These are phyloP conservation scores for Tribonema minus DNA, from an alignment of 108 stramenopile genomes.

Conservation along the genomic window DNA sequence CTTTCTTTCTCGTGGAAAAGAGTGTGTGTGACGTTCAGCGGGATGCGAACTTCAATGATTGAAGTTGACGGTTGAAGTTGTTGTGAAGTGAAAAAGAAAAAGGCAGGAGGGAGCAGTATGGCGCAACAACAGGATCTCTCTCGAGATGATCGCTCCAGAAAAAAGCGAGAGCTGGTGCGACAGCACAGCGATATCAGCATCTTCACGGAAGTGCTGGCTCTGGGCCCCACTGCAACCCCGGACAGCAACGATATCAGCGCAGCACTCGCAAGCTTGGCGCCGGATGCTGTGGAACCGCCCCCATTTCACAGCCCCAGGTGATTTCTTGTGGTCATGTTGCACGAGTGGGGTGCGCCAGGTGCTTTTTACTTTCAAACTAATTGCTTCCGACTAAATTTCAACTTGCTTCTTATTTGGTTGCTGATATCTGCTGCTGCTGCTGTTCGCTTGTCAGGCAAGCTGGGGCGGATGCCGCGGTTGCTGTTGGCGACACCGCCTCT, in stretches of 20 bases:
- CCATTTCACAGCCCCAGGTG: not conserved
- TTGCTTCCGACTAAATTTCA: too few species aligned
- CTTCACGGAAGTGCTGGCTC: slow-evolving; percentile 19
- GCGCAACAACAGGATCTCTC: too few species aligned
- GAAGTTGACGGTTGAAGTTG: too few species aligned
- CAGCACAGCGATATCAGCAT: too few species aligned
- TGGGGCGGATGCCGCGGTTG: not conserved
- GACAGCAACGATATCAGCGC: slow-evolving; percentile 6
- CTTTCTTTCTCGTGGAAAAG: too few species aligned
- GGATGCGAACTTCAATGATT: too few species aligned
- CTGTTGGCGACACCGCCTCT: not conserved
- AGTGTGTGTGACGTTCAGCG: too few species aligned
- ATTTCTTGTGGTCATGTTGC: not conserved
- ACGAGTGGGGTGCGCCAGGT: not conserved
- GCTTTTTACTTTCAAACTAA: too few species aligned
- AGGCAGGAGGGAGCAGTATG: too few species aligned
- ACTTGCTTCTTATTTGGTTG: not conserved
- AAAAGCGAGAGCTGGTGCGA: too few species aligned
- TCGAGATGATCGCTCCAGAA: too few species aligned
- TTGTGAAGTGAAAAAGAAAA: too few species aligned
- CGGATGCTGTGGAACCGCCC: slow-evolving; percentile 4
- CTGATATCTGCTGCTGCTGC: not conserved
- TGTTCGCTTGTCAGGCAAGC: not conserved
- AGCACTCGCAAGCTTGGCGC: slow-evolving; percentile 15
- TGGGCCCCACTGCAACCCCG: slow-evolving; percentile 25